Percentiles rank a stretch among this genome's conserved stretches.
Evolutionary conservation across 179 eudicot genomes (phyloP).

Genomic region (Gypsophila paniculata): DNA sequence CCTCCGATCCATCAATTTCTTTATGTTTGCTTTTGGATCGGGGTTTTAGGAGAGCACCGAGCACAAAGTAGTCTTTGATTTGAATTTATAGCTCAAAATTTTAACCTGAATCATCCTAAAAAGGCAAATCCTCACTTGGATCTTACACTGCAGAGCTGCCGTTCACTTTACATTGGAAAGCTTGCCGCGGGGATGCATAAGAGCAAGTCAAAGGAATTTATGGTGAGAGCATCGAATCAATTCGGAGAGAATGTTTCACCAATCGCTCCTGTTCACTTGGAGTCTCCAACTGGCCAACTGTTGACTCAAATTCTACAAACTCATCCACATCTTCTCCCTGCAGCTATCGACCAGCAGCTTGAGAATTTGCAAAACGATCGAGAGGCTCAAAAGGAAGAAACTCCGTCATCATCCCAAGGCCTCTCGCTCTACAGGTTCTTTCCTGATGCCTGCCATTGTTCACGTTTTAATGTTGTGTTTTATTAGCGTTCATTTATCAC

Average conservation of each 20-base stretch:
- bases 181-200: conserved; percentile 39
- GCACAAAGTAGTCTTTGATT: no score
- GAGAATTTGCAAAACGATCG: conserved; percentile 72
- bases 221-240: conserved; percentile 55
- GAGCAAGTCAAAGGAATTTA: conserved; percentile 47
- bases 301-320: conserved; percentile 74
- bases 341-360: conserved; percentile 92
- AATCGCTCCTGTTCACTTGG: conserved; percentile 72
- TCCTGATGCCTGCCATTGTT: background rate
- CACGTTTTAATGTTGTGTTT: background rate
- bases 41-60: no score
- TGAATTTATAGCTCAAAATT: no score
- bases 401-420: conserved; percentile 55
- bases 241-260: conserved; percentile 51
- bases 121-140: conserved; percentile 18
- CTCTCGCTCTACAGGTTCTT: conserved; percentile 62
- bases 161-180: conserved; percentile 44
- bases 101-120: no score
- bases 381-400: conserved; percentile 49
- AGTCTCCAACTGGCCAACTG: conserved; percentile 80
- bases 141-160: conserved; percentile 42
- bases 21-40: no score
- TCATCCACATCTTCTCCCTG: conserved; percentile 81
- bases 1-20: no score
- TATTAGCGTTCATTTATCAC: background rate